A percentile compares a stretch with the other conserved stretches of the same genome.
phyloP scores from a whole-genome alignment of 2,329 filamentous ascomycete genomes.

The Epichloe gansuensis region DNA sequence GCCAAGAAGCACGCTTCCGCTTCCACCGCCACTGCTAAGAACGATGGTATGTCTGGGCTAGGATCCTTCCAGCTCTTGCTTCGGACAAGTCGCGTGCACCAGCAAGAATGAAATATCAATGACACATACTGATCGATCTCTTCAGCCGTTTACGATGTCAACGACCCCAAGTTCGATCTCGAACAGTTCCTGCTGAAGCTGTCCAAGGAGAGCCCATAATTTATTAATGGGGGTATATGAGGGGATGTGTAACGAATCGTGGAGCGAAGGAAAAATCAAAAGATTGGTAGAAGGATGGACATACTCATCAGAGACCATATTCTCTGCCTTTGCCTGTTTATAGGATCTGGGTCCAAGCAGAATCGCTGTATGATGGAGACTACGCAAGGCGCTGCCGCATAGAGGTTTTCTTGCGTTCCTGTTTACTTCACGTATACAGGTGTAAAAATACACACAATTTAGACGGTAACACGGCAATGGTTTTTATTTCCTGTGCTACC shows the following conservation, averaged over 20 bases:
- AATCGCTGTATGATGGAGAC: constrained; percentile 22
- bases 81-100: background rate
- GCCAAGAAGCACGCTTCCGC: constrained; percentile 57
- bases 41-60: constrained; percentile 19
- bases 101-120: background rate
- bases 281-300: background rate
- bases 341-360: constrained; percentile 13
- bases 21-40: constrained; percentile 19
- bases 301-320: constrained; percentile 3
- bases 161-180: constrained; percentile 84
- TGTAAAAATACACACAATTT: constrained; percentile 41
- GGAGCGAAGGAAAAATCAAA: background rate
- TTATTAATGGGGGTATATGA: background rate
- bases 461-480: constrained; percentile 24
- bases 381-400: constrained; percentile 33
- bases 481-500: background rate
- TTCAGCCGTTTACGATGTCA: constrained; percentile 45
- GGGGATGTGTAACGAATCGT: background rate
- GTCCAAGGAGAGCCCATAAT: constrained; percentile 38
- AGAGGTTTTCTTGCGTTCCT: constrained; percentile 36
- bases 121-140: background rate
- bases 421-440: constrained; percentile 35
- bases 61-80: background rate
- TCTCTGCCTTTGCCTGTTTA: constrained; percentile 1
- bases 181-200: constrained; percentile 68